These are phyloP conservation scores for Didymella glomerata DNA, from an alignment of 2,329 filamentous ascomycete species.

Conservation along the genomic window DNA sequence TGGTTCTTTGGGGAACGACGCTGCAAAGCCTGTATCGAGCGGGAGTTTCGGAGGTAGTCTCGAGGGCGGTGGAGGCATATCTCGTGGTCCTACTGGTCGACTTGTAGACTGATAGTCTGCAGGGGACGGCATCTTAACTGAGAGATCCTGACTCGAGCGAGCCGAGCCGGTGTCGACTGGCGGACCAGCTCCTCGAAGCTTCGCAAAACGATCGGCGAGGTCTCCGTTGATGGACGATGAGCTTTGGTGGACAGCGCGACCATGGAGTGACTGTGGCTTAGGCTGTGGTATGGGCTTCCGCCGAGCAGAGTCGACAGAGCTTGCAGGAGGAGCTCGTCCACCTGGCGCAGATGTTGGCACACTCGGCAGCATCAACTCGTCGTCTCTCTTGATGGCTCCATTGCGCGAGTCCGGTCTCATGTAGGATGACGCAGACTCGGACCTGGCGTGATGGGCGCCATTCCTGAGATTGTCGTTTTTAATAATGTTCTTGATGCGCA, in stretches of 20 bases:
- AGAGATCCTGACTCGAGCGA: constrained; percentile 39
- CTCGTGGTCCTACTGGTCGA: constrained; percentile 59
- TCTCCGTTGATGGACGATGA: constrained; percentile 36
- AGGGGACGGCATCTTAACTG: constrained; percentile 54
- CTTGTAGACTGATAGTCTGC: constrained; percentile 46
- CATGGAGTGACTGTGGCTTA: constrained; percentile 73
- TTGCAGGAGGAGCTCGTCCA: constrained; percentile 32
- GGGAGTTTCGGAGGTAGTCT: constrained; percentile 55
- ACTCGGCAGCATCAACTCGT: constrained; percentile 49
- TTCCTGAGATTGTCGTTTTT: constrained; percentile 63
- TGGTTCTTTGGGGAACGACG: constrained; percentile 72
- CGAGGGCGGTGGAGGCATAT: constrained; percentile 58
- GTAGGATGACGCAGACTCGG: constrained; percentile 26
- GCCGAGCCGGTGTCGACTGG: constrained; percentile 35
- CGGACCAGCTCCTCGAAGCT: constrained; percentile 37
- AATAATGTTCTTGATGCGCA: constrained; percentile 60
- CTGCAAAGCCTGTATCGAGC: constrained; percentile 61
- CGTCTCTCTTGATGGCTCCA: constrained; percentile 30
- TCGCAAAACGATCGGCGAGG: constrained; percentile 52
- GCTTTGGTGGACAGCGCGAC: constrained; percentile 62
- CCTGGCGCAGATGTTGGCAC: constrained; percentile 35
- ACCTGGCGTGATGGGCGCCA: constrained; percentile 57
- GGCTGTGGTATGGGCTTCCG: constrained; percentile 62
- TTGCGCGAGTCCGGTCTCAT: constrained; percentile 31
- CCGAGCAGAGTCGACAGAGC: constrained; percentile 33